Base-by-base conservation (phyloP, 2,329 filamentous ascomycete genomes). In the Orbilia blumenaviensis region DNA sequence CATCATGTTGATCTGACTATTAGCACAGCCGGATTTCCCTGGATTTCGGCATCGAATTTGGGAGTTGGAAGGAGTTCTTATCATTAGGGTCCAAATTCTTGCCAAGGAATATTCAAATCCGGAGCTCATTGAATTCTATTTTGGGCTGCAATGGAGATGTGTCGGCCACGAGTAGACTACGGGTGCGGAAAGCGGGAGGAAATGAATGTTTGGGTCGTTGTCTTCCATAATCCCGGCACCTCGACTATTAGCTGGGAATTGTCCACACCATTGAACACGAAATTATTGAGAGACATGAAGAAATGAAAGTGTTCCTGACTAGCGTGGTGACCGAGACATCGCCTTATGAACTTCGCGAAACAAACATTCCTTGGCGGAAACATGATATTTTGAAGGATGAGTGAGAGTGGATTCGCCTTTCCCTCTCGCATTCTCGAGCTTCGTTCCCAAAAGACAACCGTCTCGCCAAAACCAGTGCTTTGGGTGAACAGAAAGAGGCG, bases 391-490 rank as follows among this genome's bases (percentile, higher is more conserved):
- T 25, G 36, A 56, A 34, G 54, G 56, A 68, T 63, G 71, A 64
- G 44, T n/a, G n/a, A 50, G 50, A 62, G 56, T 71, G 66, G 66
- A 63, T 46, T 66, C 62, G 38, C 25, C 27, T 42, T 54, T 48
- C 8, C 44, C 29, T 50, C 32, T 54, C 54, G 46, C 21, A 62
- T 68, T 58, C 48, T 56, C 46, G 42, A 27, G n/a, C 34, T 32
- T 25, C 46, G 23, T 56, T 56, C 27, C 50, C 27, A 54, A 27
- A 44, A 25, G 34, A 34, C 25, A 23, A n/a, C 44, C 46, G 18
- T 54, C 48, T 75, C 63, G 63, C 62, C 64, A 68, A 68, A 64
- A 64, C 71, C 71, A 64, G 44, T 32, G 25, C 56, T 56, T 50
- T 56, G 71, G 63, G 58, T 34, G 41, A 63, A 23, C 38, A 52